These are phyloP conservation scores for Leucocoprinus leucothites DNA, from an alignment of 768 basidiomycete genomes.

Conservation along the genomic window DNA sequence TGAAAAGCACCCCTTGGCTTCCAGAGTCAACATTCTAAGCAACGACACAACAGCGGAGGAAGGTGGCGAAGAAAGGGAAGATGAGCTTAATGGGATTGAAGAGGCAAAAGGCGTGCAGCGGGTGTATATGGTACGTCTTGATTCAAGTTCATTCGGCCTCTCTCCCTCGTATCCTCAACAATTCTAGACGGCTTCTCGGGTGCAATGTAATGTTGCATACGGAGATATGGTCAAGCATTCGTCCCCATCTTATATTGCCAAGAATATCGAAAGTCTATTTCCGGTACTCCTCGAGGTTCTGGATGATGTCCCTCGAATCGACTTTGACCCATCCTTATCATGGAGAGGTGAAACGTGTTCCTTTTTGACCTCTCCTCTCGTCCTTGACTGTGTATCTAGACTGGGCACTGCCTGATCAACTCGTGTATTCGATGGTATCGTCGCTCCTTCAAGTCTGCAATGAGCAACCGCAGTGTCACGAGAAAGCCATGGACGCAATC, in stretches of 20 bases:
- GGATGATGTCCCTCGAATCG: constrained; percentile 66
- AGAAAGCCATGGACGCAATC: constrained; percentile 55
- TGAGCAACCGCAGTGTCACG: constrained; percentile 45
- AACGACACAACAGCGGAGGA: constrained; percentile 12
- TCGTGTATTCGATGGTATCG: constrained; percentile 75
- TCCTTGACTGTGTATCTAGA: constrained; percentile 40
- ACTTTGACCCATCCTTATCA: constrained; percentile 75
- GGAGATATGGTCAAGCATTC: constrained; percentile 73
- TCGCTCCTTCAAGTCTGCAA: constrained; percentile 69
- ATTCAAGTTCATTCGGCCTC: neutral
- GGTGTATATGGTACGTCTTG: constrained; percentile 54
- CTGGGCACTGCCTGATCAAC: constrained; percentile 84
- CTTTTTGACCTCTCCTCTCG: neutral
- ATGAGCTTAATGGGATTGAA: constrained; percentile 24
- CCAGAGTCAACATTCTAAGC: constrained; percentile 49
- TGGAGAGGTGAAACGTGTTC: constrained; percentile 72
- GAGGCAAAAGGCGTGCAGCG: constrained; percentile 18
- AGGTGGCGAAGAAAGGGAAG: constrained; percentile 16
- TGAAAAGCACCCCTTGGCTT: constrained; percentile 56
- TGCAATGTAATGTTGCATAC: constrained; percentile 82
- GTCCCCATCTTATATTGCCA: constrained; percentile 46
- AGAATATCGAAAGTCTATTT: constrained; percentile 51
- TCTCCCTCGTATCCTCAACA: neutral
- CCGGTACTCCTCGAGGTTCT: constrained; percentile 65
- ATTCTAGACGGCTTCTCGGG: constrained; percentile 60